Conservation (phyloP, 345 rosid genomes). For the Eucalyptus coolabah region DNA sequence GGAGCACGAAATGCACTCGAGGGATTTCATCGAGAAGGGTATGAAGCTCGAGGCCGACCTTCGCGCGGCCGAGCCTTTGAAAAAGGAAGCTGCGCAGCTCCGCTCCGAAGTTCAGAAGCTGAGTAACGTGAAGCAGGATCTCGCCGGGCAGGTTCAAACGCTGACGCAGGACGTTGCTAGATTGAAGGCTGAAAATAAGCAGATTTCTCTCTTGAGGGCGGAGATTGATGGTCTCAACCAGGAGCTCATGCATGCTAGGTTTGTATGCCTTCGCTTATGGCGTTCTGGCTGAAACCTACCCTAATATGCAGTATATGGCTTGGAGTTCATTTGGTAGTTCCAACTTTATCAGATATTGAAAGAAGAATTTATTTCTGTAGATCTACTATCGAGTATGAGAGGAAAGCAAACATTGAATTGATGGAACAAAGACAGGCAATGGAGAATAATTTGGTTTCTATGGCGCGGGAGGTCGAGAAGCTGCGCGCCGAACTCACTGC, state of each 20-base stretch:
- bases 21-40: slow-evolving; percentile 76
- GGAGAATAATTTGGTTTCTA: slow-evolving; percentile 90
- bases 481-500: slow-evolving; percentile 70
- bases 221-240: slow-evolving; percentile 68
- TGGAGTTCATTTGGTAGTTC: not conserved
- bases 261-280: not conserved
- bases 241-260: slow-evolving; percentile 94
- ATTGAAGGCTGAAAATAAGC: slow-evolving; percentile 66
- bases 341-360: not conserved
- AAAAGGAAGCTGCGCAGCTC: slow-evolving; percentile 57
- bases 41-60: slow-evolving; percentile 80
- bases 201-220: slow-evolving; percentile 48
- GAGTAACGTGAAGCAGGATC: slow-evolving; percentile 53
- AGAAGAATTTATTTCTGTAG: slow-evolving; percentile 13
- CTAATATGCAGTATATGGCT: not conserved
- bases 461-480: slow-evolving; percentile 99
- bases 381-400: slow-evolving; percentile 78
- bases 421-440: slow-evolving; percentile 87
- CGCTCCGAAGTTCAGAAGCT: slow-evolving; percentile 70
- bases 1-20: slow-evolving; percentile 52
- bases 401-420: slow-evolving; percentile 87
- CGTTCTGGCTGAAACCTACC: not conserved
- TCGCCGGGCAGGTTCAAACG: slow-evolving; percentile 57
- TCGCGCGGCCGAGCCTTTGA: slow-evolving; percentile 71
- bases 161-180: slow-evolving; percentile 57